Conservation (phyloP, 2,329 filamentous ascomycete genomes). For the Neofusicoccum kwambonambiense region DNA sequence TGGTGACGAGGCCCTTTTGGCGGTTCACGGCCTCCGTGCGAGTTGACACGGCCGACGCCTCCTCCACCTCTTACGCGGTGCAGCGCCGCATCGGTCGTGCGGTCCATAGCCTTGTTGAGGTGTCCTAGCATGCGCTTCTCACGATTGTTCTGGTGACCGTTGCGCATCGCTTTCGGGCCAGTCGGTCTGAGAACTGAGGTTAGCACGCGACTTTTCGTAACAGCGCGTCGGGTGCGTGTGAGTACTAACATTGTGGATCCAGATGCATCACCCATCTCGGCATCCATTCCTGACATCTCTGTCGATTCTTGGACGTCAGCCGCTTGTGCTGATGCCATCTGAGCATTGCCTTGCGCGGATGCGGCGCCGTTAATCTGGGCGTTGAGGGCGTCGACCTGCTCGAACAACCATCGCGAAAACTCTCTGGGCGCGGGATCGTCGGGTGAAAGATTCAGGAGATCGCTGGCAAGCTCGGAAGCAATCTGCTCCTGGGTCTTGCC, state of each 20-base stretch:
- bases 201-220: neutral
- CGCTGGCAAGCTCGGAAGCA: slow-evolving; percentile 79
- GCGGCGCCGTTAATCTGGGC: slow-evolving; percentile 57
- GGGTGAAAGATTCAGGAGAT: slow-evolving; percentile 77
- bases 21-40: slow-evolving; percentile 64
- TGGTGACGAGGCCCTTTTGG: slow-evolving; percentile 68
- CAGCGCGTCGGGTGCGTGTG: too few species aligned
- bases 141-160: slow-evolving; percentile 57
- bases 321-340: neutral
- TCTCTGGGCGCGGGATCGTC: slow-evolving; percentile 80
- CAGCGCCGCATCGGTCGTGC: slow-evolving; percentile 69
- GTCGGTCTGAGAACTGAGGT: slow-evolving; percentile 66
- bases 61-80: slow-evolving; percentile 74
- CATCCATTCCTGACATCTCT: slow-evolving; percentile 47
- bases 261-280: slow-evolving; percentile 65
- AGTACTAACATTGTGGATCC: slow-evolving; percentile 45
- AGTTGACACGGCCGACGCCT: slow-evolving; percentile 77
- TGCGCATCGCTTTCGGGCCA: slow-evolving; percentile 92
- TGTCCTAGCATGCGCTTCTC: slow-evolving; percentile 85
- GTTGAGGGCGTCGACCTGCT: slow-evolving; percentile 71
- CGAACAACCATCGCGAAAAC: slow-evolving; percentile 92
- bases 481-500: slow-evolving; percentile 91
- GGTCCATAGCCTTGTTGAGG: slow-evolving; percentile 78
- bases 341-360: slow-evolving; percentile 31
- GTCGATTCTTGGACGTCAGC: slow-evolving; percentile 8